A percentile compares a stretch with the other conserved stretches of the same genome.
phyloP scores from a whole-genome alignment of 768 basidiomycete genomes.

The Suillus paluster region DNA sequence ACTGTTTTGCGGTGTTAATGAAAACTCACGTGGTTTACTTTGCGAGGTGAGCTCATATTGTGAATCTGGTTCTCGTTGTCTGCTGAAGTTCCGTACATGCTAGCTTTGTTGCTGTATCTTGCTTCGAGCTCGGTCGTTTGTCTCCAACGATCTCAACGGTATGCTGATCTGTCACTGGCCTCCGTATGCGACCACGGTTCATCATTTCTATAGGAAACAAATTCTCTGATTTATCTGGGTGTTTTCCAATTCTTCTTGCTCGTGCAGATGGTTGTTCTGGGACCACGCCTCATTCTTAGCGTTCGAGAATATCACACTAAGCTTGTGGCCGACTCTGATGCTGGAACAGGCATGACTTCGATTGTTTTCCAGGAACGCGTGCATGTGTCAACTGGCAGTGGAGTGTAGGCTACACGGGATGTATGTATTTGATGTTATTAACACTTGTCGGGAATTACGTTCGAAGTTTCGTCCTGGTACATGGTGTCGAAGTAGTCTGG shows the following conservation, averaged over 20 bases:
- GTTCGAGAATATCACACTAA: not conserved
- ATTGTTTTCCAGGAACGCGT: not conserved
- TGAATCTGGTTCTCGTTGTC: not conserved
- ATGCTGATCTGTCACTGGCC: not conserved
- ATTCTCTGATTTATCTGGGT: not conserved
- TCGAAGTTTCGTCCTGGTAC: too few species aligned
- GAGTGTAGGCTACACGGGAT: not conserved
- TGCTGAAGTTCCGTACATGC: not conserved
- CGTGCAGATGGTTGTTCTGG: not conserved
- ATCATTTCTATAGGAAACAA: not conserved
- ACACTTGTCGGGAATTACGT: too few species aligned
- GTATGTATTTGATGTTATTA: not conserved
- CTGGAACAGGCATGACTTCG: not conserved
- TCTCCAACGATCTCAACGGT: not conserved
- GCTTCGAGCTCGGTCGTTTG: not conserved
- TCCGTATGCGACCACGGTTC: not conserved
- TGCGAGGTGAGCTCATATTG: not conserved
- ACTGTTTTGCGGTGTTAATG: not conserved
- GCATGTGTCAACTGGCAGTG: not conserved
- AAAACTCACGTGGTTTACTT: not conserved
- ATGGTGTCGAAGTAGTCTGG: too few species aligned
- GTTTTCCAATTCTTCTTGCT: not conserved
- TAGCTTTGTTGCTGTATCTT: not conserved
- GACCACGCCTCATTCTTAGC: constrained; percentile 1
- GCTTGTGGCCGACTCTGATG: not conserved